These are phyloP conservation scores for Cryptococcus sp. DNA, from an alignment of 1,284 basidiomycete species.

Conservation along the genomic window DNA sequence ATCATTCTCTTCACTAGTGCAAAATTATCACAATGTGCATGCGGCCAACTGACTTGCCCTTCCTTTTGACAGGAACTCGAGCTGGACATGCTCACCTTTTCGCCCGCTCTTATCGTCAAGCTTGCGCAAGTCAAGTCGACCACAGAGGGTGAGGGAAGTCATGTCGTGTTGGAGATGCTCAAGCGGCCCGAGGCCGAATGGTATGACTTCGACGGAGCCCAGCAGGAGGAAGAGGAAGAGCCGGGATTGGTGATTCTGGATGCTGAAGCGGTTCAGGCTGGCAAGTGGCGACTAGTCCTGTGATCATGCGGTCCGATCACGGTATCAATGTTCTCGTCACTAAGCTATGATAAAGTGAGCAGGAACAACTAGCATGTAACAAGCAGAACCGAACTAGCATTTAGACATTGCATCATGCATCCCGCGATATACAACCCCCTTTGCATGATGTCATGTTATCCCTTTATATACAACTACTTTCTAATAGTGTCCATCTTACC, in stretches of 20 bases:
- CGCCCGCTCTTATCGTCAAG: slow-evolving; percentile 37
- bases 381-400: too few relatives aligned
- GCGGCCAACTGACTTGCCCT: not conserved
- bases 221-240: slow-evolving; percentile 1
- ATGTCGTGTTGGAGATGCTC: slow-evolving; percentile 6
- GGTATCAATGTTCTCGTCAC: too few relatives aligned
- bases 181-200: slow-evolving; percentile 5
- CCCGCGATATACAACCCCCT: too few relatives aligned
- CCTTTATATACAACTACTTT: too few relatives aligned
- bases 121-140: slow-evolving; percentile 21
- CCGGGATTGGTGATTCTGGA: not conserved
- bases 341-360: too few relatives aligned
- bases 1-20: not conserved
- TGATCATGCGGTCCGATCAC: not conserved
- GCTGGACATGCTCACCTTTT: slow-evolving; percentile 38
- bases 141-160: not conserved
- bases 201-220: slow-evolving; percentile 5
- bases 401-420: too few relatives aligned
- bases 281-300: not conserved
- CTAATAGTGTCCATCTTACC: not conserved
- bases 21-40: too few relatives aligned
- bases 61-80: slow-evolving; percentile 31
- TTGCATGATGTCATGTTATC: too few relatives aligned
- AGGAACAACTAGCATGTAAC: too few relatives aligned
- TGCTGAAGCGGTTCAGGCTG: not conserved